Conservation (phyloP, 331 rosid genomes). For the Malus hybrid region DNA sequence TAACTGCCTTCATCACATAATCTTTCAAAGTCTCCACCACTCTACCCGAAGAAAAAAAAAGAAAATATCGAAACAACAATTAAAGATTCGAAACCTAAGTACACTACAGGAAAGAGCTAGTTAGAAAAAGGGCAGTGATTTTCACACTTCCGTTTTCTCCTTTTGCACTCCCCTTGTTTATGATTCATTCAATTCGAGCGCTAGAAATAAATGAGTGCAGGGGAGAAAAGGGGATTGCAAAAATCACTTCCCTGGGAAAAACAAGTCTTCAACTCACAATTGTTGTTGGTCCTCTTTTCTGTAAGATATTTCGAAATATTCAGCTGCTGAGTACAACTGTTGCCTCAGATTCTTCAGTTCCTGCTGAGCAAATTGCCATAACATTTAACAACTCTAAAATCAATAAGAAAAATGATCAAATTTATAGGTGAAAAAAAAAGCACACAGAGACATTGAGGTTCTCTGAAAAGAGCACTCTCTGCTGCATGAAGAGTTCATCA, state of each 20-base stretch:
- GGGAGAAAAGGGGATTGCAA: too few relatives aligned
- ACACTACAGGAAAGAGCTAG: too few relatives aligned
- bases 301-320: conserved; percentile 27
- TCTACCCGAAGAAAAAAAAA: neutral
- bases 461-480: conserved; percentile 21
- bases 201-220: too few relatives aligned
- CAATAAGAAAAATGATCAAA: neutral
- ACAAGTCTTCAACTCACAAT: conserved; percentile 1
- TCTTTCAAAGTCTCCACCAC: conserved; percentile 32
- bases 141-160: too few relatives aligned
- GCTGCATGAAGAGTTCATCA: conserved; percentile 33
- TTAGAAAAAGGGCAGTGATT: too few relatives aligned
- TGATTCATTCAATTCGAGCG: too few relatives aligned
- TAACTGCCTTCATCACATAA: conserved; percentile 22
- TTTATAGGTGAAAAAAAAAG: neutral
- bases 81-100: too few relatives aligned
- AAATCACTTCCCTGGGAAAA: neutral
- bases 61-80: neutral
- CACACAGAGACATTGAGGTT: conserved; percentile 17
- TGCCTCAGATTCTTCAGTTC: conserved; percentile 32
- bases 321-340: conserved; percentile 33
- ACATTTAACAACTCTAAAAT: neutral
- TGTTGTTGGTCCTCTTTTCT: conserved; percentile 20
- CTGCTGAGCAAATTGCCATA: conserved; percentile 3
- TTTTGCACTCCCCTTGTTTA: too few relatives aligned